phyloP scores from a whole-genome alignment of 2,329 filamentous ascomycete species.

The Stachybotrys chartarum region DNA sequence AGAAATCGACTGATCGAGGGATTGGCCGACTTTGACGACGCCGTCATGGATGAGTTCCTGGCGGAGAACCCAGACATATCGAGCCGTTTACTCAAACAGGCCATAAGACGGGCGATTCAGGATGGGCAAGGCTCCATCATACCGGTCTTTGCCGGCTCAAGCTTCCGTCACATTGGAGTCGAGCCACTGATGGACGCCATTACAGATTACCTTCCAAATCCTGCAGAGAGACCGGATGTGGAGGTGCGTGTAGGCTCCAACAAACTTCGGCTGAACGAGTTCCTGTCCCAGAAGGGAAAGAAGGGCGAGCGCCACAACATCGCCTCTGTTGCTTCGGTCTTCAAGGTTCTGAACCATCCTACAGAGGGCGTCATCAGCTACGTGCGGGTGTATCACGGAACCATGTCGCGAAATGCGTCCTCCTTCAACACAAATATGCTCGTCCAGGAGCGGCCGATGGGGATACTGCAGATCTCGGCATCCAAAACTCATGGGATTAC shows the following conservation, averaged over 20 bases:
- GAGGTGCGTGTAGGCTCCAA: slow-evolving; percentile 65
- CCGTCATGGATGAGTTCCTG: slow-evolving; percentile 77
- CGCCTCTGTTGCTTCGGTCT: slow-evolving; percentile 59
- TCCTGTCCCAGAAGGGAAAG: slow-evolving; percentile 32
- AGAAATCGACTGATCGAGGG: slow-evolving; percentile 73
- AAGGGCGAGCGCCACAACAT: slow-evolving; percentile 25
- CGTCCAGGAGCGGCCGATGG: slow-evolving; percentile 70
- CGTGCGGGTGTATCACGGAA: slow-evolving; percentile 84
- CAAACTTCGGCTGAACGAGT: slow-evolving; percentile 22
- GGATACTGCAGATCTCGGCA: slow-evolving; percentile 83
- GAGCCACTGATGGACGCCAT: slow-evolving; percentile 87
- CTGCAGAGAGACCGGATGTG: slow-evolving; percentile 70
- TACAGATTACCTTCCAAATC: slow-evolving; percentile 78
- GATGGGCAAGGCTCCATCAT: slow-evolving; percentile 65
- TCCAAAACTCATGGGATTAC: slow-evolving; percentile 79
- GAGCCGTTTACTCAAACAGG: slow-evolving; percentile 58
- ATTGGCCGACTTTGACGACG: slow-evolving; percentile 82
- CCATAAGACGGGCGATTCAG: slow-evolving; percentile 66
- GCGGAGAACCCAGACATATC: slow-evolving; percentile 71
- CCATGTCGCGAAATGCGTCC: slow-evolving; percentile 62
- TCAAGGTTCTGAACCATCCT: slow-evolving; percentile 90
- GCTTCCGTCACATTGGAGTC: slow-evolving; percentile 89
- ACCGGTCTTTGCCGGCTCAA: slow-evolving; percentile 85
- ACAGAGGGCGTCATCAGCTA: slow-evolving; percentile 85
- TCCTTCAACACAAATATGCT: slow-evolving; percentile 85